phyloP scores from a whole-genome alignment of 495 filamentous ascomycete genomes.

The Hyaloscypha hepaticicola region DNA sequence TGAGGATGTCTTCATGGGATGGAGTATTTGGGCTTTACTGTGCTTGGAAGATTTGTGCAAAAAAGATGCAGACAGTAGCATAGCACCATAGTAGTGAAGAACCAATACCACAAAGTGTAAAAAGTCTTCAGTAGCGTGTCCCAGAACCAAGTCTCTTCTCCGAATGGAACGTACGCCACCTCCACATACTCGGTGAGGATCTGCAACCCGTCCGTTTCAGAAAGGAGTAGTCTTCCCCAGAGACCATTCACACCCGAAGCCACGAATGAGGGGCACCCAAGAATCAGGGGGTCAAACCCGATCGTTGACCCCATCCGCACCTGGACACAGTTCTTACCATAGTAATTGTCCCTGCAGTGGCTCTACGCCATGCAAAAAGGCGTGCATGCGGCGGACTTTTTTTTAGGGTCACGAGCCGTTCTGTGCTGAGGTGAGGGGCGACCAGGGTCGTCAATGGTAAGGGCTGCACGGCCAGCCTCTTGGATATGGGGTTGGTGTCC shows the following conservation, averaged over 20 bases:
- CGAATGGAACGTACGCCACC: neutral
- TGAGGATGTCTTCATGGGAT: constrained; percentile 21
- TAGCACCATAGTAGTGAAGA: constrained; percentile 21
- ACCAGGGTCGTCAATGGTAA: neutral
- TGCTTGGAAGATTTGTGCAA: constrained; percentile 12
- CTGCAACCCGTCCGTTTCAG: neutral
- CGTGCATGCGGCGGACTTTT: neutral
- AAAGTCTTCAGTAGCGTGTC: constrained; percentile 14
- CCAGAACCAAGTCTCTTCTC: constrained; percentile 5
- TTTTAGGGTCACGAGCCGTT: constrained; percentile 21
- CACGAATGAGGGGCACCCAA: neutral
- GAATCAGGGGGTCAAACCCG: neutral
- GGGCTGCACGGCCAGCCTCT: neutral
- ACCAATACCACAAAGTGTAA: constrained; percentile 31
- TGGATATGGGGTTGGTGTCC: neutral
- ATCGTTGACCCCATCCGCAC: constrained; percentile 16
- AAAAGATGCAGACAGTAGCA: constrained; percentile 23
- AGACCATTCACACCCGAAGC: neutral
- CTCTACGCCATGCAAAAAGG: neutral
- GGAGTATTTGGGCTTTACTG: constrained; percentile 29
- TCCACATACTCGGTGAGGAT: constrained; percentile 19
- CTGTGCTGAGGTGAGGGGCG: neutral
- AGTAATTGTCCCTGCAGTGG: constrained; percentile 23
- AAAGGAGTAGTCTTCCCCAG: neutral
- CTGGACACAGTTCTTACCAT: constrained; percentile 3